phyloP scores from a whole-genome alignment of 139 green algal species.

The Closterium sp. region DNA sequence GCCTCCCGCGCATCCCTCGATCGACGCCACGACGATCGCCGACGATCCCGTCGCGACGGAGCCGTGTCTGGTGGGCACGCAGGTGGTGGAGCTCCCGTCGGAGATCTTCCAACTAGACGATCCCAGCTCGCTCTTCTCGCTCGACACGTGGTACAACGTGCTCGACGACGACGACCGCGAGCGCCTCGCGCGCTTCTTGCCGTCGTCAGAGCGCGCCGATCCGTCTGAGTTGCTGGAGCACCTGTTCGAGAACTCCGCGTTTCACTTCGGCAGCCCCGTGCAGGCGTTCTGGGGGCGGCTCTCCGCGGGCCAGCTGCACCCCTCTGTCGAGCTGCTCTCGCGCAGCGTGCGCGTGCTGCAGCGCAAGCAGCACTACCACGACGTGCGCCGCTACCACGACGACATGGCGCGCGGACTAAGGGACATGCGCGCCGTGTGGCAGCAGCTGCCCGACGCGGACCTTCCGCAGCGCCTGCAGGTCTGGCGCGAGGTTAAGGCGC shows the following conservation, averaged over 20 bases:
- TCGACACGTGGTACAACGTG: slow-evolving; percentile 35
- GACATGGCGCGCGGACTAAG: slow-evolving; percentile 27
- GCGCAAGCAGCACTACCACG: slow-evolving; percentile 43
- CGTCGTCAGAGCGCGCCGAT: neutral
- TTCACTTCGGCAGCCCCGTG: slow-evolving; percentile 30
- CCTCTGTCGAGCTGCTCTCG: slow-evolving; percentile 11
- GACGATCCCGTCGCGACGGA: slow-evolving; percentile 10
- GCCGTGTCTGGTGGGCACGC: slow-evolving; percentile 23
- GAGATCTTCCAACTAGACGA: slow-evolving; percentile 19
- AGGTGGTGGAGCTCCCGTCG: slow-evolving; percentile 11
- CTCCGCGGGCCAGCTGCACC: slow-evolving; percentile 4
- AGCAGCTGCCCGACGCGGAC: slow-evolving; percentile 5
- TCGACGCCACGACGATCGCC: neutral
- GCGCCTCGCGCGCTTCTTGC: slow-evolving; percentile 16
- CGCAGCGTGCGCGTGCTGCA: slow-evolving; percentile 19
- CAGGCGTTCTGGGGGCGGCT: slow-evolving; percentile 5
- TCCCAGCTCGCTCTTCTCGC: slow-evolving; percentile 5
- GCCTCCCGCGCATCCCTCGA: neutral
- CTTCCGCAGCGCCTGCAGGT: slow-evolving; percentile 19
- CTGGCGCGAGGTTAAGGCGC: neutral
- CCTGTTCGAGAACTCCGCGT: slow-evolving; percentile 5
- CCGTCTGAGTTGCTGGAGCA: slow-evolving; percentile 18
- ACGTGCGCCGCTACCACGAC: slow-evolving; percentile 31
- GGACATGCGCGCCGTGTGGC: slow-evolving; percentile 29
- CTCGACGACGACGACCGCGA: slow-evolving; percentile 18